Conservation (phyloP, 305 asterid genomes). For the Fraxinus floribunda region DNA sequence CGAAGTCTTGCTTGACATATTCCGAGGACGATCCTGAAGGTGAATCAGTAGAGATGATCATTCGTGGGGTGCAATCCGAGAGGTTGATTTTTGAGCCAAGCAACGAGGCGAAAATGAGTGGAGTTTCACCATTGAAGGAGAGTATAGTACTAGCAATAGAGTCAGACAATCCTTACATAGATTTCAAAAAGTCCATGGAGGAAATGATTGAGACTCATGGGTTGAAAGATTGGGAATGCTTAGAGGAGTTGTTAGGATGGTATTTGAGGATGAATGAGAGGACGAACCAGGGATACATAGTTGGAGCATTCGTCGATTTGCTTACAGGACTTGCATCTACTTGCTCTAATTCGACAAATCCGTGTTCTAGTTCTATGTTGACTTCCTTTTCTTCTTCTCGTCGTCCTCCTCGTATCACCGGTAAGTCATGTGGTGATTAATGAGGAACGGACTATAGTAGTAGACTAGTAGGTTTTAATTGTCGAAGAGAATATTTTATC, state of each 20-base stretch:
- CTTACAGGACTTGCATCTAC: slow-evolving; percentile 24
- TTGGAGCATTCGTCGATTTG: slow-evolving; percentile 52
- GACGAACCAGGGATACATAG: slow-evolving; percentile 39
- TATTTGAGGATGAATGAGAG: slow-evolving; percentile 44
- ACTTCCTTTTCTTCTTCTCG: slow-evolving; percentile 31
- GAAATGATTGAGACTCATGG: slow-evolving; percentile 55
- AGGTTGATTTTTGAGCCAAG: slow-evolving; percentile 52
- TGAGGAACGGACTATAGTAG: background rate
- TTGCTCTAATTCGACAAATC: background rate
- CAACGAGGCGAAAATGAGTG: slow-evolving; percentile 6
- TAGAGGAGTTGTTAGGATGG: slow-evolving; percentile 49
- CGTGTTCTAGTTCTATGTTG: slow-evolving; percentile 22
- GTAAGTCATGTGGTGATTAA: slow-evolving; percentile 12
- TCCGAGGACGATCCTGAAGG: background rate
- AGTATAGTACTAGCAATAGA: slow-evolving; percentile 37
- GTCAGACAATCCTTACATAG: slow-evolving; percentile 43
- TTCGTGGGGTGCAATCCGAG: slow-evolving; percentile 35
- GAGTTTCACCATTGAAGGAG: slow-evolving; percentile 29
- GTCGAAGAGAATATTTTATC: background rate
- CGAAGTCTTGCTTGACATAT: background rate
- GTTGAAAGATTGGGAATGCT: slow-evolving; percentile 44
- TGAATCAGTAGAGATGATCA: background rate
- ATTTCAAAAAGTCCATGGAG: slow-evolving; percentile 52
- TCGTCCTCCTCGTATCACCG: slow-evolving; percentile 21
- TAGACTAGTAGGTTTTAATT: background rate